These are phyloP conservation scores for Pleurotus citrinopileatus DNA, from an alignment of 768 basidiomycete genomes.

Conservation along the genomic window DNA sequence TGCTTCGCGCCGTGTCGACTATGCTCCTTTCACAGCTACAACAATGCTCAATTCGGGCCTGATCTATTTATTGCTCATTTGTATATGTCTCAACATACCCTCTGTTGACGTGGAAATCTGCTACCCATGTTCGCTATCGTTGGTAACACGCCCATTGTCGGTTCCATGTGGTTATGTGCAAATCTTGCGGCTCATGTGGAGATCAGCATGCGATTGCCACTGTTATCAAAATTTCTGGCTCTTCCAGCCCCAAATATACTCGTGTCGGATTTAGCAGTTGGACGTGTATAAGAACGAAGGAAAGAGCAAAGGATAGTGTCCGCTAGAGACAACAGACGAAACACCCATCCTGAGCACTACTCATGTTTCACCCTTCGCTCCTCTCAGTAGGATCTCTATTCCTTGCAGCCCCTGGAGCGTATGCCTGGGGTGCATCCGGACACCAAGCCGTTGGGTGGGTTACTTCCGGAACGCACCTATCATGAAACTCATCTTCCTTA, in stretches of 20 bases:
- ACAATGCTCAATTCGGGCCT: no score
- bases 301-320: no score
- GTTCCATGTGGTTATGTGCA: background rate
- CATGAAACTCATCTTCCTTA: slow-evolving; percentile 12
- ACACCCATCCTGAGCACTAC: no score
- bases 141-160: background rate
- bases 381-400: background rate
- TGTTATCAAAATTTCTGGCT: background rate
- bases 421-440: slow-evolving; percentile 39
- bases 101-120: background rate
- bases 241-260: background rate
- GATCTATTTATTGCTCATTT: no score
- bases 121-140: background rate
- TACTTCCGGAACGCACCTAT: background rate
- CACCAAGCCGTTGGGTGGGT: slow-evolving; percentile 43
- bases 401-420: slow-evolving; percentile 7
- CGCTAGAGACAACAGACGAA: no score
- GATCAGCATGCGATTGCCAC: background rate
- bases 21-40: no score
- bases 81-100: no score
- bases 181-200: background rate
- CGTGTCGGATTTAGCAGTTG: no score
- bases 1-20: no score
- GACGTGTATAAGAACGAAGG: no score
- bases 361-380: background rate